Conservation (phyloP, 495 filamentous ascomycete genomes). For the Talaromyces wortmannii region DNA sequence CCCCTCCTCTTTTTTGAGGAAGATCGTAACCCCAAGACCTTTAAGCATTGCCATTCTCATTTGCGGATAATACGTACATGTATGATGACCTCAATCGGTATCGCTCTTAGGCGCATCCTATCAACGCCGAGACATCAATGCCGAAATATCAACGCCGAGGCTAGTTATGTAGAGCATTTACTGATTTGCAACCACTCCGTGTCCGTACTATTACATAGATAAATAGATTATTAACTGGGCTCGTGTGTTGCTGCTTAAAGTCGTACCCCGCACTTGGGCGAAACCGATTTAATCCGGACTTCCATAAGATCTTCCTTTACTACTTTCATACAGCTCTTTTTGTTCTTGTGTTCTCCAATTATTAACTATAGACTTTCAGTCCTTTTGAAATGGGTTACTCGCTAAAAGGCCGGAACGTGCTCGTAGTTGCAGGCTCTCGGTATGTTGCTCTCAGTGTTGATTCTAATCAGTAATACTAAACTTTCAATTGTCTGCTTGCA, state of each 20-base stretch:
- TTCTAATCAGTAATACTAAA: not conserved
- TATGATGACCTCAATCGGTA: too few species aligned
- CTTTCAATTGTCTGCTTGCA: conserved; percentile 12
- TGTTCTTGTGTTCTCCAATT: not conserved
- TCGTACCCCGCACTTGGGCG: too few species aligned
- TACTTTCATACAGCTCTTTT: not conserved
- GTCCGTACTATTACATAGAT: too few species aligned
- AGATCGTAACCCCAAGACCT: not conserved
- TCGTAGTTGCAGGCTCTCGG: conserved; percentile 65
- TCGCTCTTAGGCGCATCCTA: too few species aligned
- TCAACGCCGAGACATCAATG: too few species aligned
- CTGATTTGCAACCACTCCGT: too few species aligned
- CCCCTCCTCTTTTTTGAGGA: not conserved
- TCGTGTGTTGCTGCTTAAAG: too few species aligned
- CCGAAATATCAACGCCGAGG: too few species aligned
- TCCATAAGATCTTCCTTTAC: not conserved
- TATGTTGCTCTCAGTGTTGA: conserved; percentile 18
- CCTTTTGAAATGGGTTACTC: conserved; percentile 48
- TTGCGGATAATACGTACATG: too few species aligned
- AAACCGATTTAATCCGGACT: too few species aligned
- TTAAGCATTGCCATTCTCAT: not conserved
- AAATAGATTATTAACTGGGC: too few species aligned
- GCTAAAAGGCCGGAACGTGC: conserved; percentile 54
- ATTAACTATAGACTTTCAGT: not conserved
- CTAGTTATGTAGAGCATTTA: too few species aligned